These are phyloP conservation scores for Saprolegnia parasitica DNA, from an alignment of 352 stramenopile species.

Conservation along the genomic window DNA sequence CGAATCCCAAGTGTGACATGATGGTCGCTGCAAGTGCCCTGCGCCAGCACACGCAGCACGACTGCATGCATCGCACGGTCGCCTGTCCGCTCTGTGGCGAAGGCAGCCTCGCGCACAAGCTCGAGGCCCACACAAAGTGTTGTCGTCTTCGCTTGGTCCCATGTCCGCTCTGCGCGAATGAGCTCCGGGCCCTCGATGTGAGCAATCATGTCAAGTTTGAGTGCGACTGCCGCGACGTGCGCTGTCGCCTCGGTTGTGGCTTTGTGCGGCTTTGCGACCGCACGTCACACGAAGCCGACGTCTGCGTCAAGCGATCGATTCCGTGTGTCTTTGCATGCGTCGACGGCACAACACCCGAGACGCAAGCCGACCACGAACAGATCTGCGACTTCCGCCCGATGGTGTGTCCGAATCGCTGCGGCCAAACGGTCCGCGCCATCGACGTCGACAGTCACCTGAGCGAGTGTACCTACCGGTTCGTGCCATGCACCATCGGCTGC, in stretches of 20 bases:
- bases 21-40: slow-evolving; percentile 33
- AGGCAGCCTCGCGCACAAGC: slow-evolving; percentile 47
- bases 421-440: slow-evolving; percentile 34
- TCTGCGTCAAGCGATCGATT: slow-evolving; percentile 48
- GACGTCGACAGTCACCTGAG: slow-evolving; percentile 43
- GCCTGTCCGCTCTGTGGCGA: slow-evolving; percentile 51
- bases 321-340: slow-evolving; percentile 33
- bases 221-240: slow-evolving; percentile 48
- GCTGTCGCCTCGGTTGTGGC: slow-evolving; percentile 63
- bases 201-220: slow-evolving; percentile 44
- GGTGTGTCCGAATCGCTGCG: slow-evolving; percentile 53
- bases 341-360: slow-evolving; percentile 18
- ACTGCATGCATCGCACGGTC: slow-evolving; percentile 47
- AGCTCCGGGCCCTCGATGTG: slow-evolving; percentile 39
- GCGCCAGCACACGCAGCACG: slow-evolving; percentile 34
- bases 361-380: slow-evolving; percentile 22
- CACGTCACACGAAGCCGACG: slow-evolving; percentile 43
- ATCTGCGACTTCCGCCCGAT: slow-evolving; percentile 29
- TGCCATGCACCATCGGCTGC: slow-evolving; percentile 43
- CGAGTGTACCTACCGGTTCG: slow-evolving; percentile 38
- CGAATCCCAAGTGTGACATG: slow-evolving; percentile 44
- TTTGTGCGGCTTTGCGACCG: slow-evolving; percentile 45
- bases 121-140: slow-evolving; percentile 31
- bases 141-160: slow-evolving; percentile 49
- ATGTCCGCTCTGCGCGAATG: slow-evolving; percentile 43